Evolutionary conservation across 2,329 filamentous ascomycete species (phyloP).

Genomic region (Cryphonectria japonica): DNA sequence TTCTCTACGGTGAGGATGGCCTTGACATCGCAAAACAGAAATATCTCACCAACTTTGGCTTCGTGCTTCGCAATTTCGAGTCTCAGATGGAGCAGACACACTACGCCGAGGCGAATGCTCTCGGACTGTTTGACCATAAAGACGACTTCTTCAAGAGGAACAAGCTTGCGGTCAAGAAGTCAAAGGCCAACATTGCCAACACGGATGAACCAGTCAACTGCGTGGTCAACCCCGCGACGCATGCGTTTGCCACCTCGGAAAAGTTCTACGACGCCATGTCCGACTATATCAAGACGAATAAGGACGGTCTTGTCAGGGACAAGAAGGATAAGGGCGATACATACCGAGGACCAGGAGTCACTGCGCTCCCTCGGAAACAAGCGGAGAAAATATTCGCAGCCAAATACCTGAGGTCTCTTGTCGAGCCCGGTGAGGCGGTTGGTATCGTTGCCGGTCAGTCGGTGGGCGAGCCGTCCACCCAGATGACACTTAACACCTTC

Average conservation of each 20-base stretch:
- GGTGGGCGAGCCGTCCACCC: constrained; percentile 94
- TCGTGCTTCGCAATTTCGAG: constrained; percentile 82
- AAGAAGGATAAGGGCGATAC: constrained; percentile 46
- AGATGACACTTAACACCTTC: constrained; percentile 99
- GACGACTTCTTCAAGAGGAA: constrained; percentile 73
- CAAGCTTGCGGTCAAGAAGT: constrained; percentile 79
- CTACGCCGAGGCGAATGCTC: constrained; percentile 56
- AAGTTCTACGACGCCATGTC: constrained; percentile 74
- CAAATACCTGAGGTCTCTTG: constrained; percentile 89
- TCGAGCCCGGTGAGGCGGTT: constrained; percentile 94
- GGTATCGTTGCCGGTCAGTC: constrained; percentile 97
- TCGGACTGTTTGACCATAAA: constrained; percentile 54
- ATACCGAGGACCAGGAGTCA: constrained; percentile 40
- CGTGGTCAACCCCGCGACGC: constrained; percentile 73
- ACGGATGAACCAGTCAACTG: constrained; percentile 76
- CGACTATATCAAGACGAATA: constrained; percentile 80
- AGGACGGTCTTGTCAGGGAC: constrained; percentile 60
- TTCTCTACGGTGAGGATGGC: constrained; percentile 95
- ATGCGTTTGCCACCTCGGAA: constrained; percentile 87
- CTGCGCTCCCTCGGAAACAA: constrained; percentile 63
- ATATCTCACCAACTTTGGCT: constrained; percentile 87
- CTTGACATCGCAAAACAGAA: constrained; percentile 93
- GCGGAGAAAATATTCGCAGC: constrained; percentile 85
- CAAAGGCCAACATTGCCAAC: constrained; percentile 58
- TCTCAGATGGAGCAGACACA: constrained; percentile 79